Conservation (phyloP, 2,329 filamentous ascomycete genomes). For the Cladophialophora immunda region DNA sequence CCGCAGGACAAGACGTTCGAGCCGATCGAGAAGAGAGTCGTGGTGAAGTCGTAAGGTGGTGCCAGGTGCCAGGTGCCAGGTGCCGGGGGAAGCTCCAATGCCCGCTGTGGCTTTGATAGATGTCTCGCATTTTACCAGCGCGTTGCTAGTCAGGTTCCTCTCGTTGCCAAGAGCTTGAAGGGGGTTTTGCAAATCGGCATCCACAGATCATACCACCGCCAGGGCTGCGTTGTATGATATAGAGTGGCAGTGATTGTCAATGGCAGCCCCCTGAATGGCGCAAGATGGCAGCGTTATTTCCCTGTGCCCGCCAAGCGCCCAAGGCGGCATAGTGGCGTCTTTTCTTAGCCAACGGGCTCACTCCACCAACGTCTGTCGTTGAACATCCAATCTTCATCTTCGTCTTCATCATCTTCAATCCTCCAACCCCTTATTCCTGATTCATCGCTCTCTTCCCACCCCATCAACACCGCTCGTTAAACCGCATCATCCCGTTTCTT, state of each 20-base stretch:
- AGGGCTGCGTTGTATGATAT: background rate
- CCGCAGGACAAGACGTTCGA: conserved; percentile 35
- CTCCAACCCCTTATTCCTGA: background rate
- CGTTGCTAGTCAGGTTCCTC: background rate
- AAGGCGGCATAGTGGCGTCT: background rate
- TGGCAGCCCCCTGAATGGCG: background rate
- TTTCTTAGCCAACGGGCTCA: conserved; percentile 3
- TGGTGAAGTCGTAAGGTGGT: conserved; percentile 28
- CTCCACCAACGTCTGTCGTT: background rate
- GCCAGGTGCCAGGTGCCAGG: background rate
- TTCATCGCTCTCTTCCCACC: background rate
- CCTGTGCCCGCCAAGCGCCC: background rate
- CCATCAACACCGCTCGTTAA: background rate
- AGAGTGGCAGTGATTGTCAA: background rate
- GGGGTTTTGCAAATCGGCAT: background rate
- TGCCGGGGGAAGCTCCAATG: background rate
- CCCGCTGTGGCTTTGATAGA: background rate
- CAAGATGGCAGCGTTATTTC: background rate
- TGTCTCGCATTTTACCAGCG: background rate
- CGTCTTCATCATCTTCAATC: background rate
- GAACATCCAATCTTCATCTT: background rate
- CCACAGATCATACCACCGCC: background rate
- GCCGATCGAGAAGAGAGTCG: conserved; percentile 34
- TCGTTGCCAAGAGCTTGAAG: background rate
- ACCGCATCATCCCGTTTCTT: background rate